These are phyloP conservation scores for Areca catechu DNA, from an alignment of 176 grass and related monocot genomes.

Conservation along the genomic window DNA sequence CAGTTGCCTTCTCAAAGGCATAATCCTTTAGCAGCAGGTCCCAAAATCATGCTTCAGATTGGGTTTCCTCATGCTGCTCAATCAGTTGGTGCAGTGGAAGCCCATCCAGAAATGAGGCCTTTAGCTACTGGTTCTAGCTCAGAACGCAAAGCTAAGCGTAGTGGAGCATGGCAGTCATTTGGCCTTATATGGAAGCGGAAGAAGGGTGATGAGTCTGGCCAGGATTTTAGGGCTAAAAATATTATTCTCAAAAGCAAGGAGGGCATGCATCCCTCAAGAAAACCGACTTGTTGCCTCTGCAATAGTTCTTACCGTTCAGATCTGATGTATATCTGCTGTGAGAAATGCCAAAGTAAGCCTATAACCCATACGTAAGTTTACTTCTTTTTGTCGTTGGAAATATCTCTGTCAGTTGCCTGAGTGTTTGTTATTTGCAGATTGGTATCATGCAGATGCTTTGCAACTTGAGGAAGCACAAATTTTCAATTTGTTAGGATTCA, in stretches of 20 bases:
- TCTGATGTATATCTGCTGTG: constrained; percentile 70
- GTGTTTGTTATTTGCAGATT: constrained; percentile 46
- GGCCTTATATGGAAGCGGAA: constrained; percentile 81
- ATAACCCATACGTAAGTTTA: constrained; percentile 17
- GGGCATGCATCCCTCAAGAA: constrained; percentile 28
- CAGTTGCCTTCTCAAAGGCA: constrained; percentile 16
- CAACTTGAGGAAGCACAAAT: constrained; percentile 67
- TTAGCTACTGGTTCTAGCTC: constrained; percentile 23
- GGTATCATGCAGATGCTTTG: constrained; percentile 93
- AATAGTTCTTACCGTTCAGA: constrained; percentile 49
- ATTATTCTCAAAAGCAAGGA: constrained; percentile 68
- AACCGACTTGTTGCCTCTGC: constrained; percentile 73
- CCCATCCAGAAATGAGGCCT: constrained; percentile 30
- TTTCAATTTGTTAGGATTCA: constrained; percentile 55
- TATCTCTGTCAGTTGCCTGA: not conserved
- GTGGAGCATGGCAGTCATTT: constrained; percentile 28
- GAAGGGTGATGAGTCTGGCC: constrained; percentile 33
- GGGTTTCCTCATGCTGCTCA: constrained; percentile 7
- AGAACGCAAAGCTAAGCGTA: constrained; percentile 33
- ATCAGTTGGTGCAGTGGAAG: constrained; percentile 15
- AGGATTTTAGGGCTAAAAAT: constrained; percentile 60
- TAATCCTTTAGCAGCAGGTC: not conserved
- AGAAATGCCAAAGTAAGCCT: constrained; percentile 71
- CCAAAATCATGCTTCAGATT: constrained; percentile 5
- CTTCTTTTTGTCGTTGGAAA: constrained; percentile 3